Conservation (phyloP, 2,329 filamentous ascomycete species). For the Aplosporella prunicola region DNA sequence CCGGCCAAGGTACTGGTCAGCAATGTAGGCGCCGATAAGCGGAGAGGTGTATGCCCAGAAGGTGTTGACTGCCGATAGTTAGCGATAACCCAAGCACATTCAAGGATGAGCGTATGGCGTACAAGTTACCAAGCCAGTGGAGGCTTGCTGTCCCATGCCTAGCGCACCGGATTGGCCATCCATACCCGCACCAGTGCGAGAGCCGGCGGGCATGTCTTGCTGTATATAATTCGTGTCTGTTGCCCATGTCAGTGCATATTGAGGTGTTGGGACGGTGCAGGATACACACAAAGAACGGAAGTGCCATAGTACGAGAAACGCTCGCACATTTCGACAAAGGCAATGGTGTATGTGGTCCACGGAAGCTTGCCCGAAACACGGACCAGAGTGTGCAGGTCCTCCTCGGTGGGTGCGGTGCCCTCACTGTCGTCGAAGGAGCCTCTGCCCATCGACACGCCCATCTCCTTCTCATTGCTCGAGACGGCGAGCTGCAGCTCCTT, state of each 20-base stretch:
- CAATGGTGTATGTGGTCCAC: conserved; percentile 58
- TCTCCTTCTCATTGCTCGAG: conserved; percentile 12
- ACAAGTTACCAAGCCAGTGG: conserved; percentile 27
- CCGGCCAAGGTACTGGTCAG: conserved; percentile 50
- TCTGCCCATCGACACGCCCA: conserved; percentile 15
- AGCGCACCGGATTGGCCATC: conserved; percentile 28
- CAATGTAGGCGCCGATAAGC: conserved; percentile 46
- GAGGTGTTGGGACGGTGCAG: not conserved
- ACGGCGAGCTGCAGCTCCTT: conserved; percentile 24
- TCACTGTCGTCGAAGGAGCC: conserved; percentile 21
- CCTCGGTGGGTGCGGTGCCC: conserved; percentile 42
- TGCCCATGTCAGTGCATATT: not conserved
- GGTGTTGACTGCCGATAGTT: conserved; percentile 22
- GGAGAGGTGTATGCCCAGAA: conserved; percentile 34
- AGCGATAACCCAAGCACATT: not conserved
- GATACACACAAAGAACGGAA: conserved; percentile 50
- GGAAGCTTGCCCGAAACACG: conserved; percentile 57
- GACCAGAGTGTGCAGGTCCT: conserved; percentile 52
- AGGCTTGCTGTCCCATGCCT: conserved; percentile 28
- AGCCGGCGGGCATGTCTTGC: conserved; percentile 25
- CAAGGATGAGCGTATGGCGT: conserved; percentile 5
- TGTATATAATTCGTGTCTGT: conserved; percentile 33
- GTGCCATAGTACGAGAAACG: conserved; percentile 71
- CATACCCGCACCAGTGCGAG: conserved; percentile 19
- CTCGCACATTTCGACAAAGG: conserved; percentile 65